Base-by-base conservation (phyloP, 1,284 basidiomycete species). In the Caloboletus inedulis region DNA sequence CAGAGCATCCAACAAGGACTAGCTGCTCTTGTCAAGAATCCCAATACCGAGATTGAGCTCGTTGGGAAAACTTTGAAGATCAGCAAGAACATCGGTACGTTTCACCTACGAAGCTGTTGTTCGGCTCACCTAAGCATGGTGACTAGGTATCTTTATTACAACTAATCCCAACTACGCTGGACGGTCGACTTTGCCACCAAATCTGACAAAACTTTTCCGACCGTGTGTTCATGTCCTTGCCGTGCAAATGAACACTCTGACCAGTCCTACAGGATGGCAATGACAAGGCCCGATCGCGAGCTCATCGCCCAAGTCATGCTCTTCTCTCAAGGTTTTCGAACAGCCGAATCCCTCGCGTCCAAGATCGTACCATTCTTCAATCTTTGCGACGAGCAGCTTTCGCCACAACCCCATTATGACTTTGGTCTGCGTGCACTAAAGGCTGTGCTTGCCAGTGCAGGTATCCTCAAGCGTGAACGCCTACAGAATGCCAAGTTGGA, bases 311-410 rank as follows among this genome's bases (percentile, higher is more conserved):
- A 99, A 73, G 98, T 99, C 62, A 94, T 99, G 88, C 77, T 99
- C 50, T 99, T 98, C 78, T 98, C 97, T 14, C 97, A 99, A 76
- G 98, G 98, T 59, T 99, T 99, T 83, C 86, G 96, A 33, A 95
- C 93, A 6, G 97, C 98, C 5, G 97, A 98, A 71, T 87, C 84
- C 0, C 81, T 99, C 7, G 97, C 97, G 0, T 93, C 92, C 53
- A 98, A 99, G 74, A 91, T 99, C 53, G 96, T 99, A 14, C 97
- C 96, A 0, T 98, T 99, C 79, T 99, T 99, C 81, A 97, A 96
- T 67, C 86, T 99, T 51, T 99, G 96, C 64, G 87, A 93, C 56
- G 95, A 99, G 67, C 96, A 99, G 66, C 81, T 99, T 29, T 98
- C 95, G 3, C 86, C 91, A 33, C 97, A 99, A 68, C 94, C 96